phyloP scores from a whole-genome alignment of 257 asterid genomes.

The Jacaranda mimosifolia region DNA sequence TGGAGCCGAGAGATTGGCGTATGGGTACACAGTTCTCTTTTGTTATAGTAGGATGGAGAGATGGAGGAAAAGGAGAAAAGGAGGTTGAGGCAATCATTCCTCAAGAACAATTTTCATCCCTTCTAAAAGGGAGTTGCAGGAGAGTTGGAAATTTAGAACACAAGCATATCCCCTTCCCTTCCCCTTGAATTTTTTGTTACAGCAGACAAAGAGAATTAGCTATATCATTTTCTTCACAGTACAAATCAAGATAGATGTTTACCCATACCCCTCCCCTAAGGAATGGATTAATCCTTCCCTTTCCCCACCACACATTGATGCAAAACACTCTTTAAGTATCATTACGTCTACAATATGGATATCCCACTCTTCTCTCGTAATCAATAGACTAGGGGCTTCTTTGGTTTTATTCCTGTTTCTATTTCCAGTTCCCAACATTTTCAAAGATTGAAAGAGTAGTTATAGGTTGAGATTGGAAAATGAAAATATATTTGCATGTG shows the following conservation, averaged over 20 bases:
- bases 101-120: too few species aligned
- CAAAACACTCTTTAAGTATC: background rate
- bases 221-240: background rate
- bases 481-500: too few species aligned
- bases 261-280: background rate
- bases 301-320: background rate
- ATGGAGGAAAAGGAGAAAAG: too few species aligned
- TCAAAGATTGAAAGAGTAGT: too few species aligned
- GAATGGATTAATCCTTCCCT: background rate
- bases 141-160: background rate
- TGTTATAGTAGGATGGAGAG: too few species aligned
- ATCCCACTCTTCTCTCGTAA: background rate
- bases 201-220: background rate
- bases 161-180: background rate
- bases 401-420: too few species aligned
- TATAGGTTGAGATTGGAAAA: too few species aligned
- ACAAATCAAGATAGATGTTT: background rate
- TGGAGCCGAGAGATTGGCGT: background rate
- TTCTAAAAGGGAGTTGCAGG: conserved; percentile 2
- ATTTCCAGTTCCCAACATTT: too few species aligned
- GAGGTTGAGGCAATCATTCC: too few species aligned
- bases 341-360: background rate
- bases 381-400: too few species aligned
- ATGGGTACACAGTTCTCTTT: background rate
- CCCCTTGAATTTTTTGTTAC: background rate